These are phyloP conservation scores for Lepiota brunneoincarnata DNA, from an alignment of 768 basidiomycete species.

Conservation along the genomic window DNA sequence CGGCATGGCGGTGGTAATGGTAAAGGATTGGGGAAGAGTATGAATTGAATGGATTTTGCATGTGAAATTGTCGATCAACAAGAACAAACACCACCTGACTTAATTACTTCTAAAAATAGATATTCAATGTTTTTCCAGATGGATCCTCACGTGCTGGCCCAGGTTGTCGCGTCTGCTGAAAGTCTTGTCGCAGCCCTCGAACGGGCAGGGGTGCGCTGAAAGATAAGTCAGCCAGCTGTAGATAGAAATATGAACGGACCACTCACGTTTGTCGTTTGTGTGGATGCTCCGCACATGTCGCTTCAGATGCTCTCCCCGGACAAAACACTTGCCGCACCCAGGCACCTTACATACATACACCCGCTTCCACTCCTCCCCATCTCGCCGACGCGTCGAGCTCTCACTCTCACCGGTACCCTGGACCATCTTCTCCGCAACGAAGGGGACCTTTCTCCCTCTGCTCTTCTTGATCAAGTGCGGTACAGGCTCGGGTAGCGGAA, in stretches of 20 bases:
- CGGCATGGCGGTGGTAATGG: constrained; percentile 15
- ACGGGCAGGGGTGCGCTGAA: constrained; percentile 57
- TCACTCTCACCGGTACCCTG: constrained; percentile 2
- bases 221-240: constrained; percentile 3
- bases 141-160: constrained; percentile 69
- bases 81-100: constrained; percentile 8
- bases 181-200: constrained; percentile 61
- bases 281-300: constrained; percentile 79
- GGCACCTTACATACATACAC: constrained; percentile 65
- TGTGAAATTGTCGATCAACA: constrained; percentile 11
- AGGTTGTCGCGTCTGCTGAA: constrained; percentile 80
- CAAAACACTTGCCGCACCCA: constrained; percentile 79
- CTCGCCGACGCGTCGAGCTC: constrained; percentile 11
- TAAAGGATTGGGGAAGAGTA: constrained; percentile 14
- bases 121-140: constrained; percentile 28
- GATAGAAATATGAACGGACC: not conserved
- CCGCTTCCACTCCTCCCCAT: constrained; percentile 29
- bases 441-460: constrained; percentile 57
- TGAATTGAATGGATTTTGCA: constrained; percentile 3
- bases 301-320: constrained; percentile 78
- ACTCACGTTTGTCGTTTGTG: constrained; percentile 81
- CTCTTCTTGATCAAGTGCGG: constrained; percentile 65
- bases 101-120: not conserved
- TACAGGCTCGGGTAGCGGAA: constrained; percentile 50
- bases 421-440: constrained; percentile 18